A percentile compares a stretch with the other conserved stretches of the same genome.
These are phyloP conservation scores for Obelidium mucronatum DNA, from an alignment of 192 early-diverging fungal species.

Conservation along the genomic window DNA sequence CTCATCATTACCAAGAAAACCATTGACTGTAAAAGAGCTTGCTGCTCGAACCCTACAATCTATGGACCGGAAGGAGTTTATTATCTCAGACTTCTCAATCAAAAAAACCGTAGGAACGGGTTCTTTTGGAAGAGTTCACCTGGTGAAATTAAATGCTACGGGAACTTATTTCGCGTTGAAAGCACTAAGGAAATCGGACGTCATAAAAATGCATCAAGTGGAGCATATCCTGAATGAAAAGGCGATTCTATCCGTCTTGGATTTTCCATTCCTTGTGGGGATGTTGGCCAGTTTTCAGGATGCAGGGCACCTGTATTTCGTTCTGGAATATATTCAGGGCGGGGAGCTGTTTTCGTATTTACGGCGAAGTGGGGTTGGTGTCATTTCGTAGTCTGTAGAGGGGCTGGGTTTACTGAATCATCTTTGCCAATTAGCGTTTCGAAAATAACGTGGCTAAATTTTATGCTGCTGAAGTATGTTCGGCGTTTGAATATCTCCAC, in stretches of 20 bases:
- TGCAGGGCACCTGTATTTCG: conserved; percentile 83
- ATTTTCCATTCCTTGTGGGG: conserved; percentile 87
- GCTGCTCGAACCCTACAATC: neutral
- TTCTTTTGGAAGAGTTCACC: conserved; percentile 92
- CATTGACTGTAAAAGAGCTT: neutral
- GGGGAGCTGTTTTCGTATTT: conserved; percentile 92
- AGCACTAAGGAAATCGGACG: conserved; percentile 84
- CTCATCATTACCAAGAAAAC: neutral
- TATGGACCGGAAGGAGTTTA: neutral
- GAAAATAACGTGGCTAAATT: conserved; percentile 31
- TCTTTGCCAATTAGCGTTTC: conserved; percentile 31
- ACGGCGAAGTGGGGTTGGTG: conserved; percentile 63
- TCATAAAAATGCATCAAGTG: conserved; percentile 90
- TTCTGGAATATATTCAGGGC: conserved; percentile 92
- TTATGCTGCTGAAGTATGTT: conserved; percentile 34
- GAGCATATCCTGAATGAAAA: conserved; percentile 96
- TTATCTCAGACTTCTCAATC: conserved; percentile 29
- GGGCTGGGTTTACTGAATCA: no score
- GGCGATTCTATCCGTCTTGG: conserved; percentile 79
- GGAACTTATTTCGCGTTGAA: conserved; percentile 90
- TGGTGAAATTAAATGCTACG: conserved; percentile 76
- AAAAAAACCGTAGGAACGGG: conserved; percentile 73
- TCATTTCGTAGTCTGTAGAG: neutral
- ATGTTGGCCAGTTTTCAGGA: conserved; percentile 89
- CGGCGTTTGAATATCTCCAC: conserved; percentile 72